Base-by-base conservation (phyloP, 257 asterid genomes). In the Oldenlandia corymbosa region DNA sequence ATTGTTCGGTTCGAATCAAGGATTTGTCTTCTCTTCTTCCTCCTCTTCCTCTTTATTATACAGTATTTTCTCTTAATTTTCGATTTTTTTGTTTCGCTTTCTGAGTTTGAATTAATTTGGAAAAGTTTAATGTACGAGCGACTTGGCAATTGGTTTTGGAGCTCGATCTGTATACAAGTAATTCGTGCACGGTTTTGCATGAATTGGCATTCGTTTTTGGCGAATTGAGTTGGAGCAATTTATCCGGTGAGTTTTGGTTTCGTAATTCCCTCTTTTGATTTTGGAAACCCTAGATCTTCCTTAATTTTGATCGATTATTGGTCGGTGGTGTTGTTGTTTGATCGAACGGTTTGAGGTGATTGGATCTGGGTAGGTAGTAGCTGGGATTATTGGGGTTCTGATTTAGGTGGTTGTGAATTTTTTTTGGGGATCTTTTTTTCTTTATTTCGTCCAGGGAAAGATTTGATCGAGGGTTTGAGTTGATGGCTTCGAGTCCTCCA, bases 401-500 rank as follows among this genome's bases (percentile, higher is more conserved):
- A 69, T 58, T 76, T 76, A 46, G 34, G 47, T 49, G 60, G 37
- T 52, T 54, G 73, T 69, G 76, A 21, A 42, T 48, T 39, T 58
- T 48, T 39, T 58, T 71, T 56, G 27, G 71, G 52, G 64, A 62
- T 16, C 21, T 36, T 58, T 69, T 65, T 60, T 68, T 21, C 46
- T 67, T 54, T 76, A 11, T 3, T 32, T 30, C 30, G 16, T 51
- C 58, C 42, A 5, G 62, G 39, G n/a, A n/a, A n/a, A 72, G 65
- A 27, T 47, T 58, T 36, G 36, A 20, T 51, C 62, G 50, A 64
- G 76, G 78, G 74, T 76, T 76, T 78, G 80, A 64, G 77, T 75
- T 62, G 52, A 91, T 91, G 98, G 96, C 98, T 65, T 84, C 93
- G 52, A 79, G 78, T 86, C 99, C 95, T 90, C 99, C 95, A 81